Evolutionary conservation across 2,329 filamentous ascomycete genomes (phyloP).

Genomic region (Pseudocercospora fuligena): DNA sequence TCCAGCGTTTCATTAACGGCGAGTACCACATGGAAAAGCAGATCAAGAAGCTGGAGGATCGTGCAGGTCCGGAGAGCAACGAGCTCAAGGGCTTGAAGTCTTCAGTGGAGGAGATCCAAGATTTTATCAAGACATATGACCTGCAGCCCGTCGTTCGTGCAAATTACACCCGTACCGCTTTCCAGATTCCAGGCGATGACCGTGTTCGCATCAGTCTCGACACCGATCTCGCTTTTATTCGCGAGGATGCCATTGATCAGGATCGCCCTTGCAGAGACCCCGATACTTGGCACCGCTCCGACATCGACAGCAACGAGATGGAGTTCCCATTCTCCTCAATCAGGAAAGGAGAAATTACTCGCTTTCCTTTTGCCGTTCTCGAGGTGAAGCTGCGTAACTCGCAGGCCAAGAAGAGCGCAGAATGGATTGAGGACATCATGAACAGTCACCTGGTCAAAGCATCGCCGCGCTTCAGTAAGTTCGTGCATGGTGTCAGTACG

Average conservation of each 20-base stretch:
- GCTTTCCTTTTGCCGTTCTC: slow-evolving; percentile 87
- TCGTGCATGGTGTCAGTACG: slow-evolving; percentile 88
- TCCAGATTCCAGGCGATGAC: slow-evolving; percentile 93
- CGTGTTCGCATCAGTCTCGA: slow-evolving; percentile 91
- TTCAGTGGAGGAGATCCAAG: slow-evolving; percentile 76
- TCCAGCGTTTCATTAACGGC: slow-evolving; percentile 82
- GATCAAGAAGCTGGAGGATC: slow-evolving; percentile 79
- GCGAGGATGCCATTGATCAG: slow-evolving; percentile 73
- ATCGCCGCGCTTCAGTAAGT: slow-evolving; percentile 91
- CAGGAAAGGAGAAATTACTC: slow-evolving; percentile 86
- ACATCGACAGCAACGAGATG: slow-evolving; percentile 83
- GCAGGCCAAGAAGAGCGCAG: slow-evolving; percentile 67
- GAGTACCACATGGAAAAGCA: slow-evolving; percentile 93
- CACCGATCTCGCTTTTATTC: slow-evolving; percentile 86
- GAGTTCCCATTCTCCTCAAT: slow-evolving; percentile 86
- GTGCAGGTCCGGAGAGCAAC: slow-evolving; percentile 69
- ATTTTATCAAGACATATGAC: slow-evolving; percentile 75
- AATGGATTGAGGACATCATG: slow-evolving; percentile 93
- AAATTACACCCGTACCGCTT: slow-evolving; percentile 92
- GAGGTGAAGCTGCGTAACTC: slow-evolving; percentile 78
- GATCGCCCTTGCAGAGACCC: slow-evolving; percentile 89
- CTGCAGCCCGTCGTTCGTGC: slow-evolving; percentile 86
- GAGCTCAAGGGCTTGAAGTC: slow-evolving; percentile 72
- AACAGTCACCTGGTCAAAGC: slow-evolving; percentile 89
- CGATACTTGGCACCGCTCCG: slow-evolving; percentile 84